Base-by-base conservation (phyloP, 169 alveolate species). In the Plasmodium gallinaceum region DNA sequence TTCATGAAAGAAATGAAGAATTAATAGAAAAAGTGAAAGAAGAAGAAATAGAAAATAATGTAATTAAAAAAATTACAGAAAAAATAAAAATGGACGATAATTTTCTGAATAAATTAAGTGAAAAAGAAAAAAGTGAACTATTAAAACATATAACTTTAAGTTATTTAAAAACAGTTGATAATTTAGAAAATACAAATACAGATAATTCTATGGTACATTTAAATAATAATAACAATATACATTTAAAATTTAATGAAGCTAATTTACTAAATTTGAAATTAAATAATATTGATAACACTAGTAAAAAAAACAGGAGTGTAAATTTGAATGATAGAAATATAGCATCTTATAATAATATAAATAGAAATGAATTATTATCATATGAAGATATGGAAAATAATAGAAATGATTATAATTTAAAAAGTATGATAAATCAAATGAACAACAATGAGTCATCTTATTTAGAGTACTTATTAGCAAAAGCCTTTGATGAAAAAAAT, bases 71-170 rank as follows among this genome's bases (percentile, higher is more conserved):
- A 42, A 57, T 74, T 60, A 20, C 37, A 48, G 70, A 32, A 20
- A 74, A 60, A 74, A 60, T 74, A 5, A 74, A 74, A 20, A 42
- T 74, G 48, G 88, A 74, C 12, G 88, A 74, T 58, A 39, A 42
- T 58, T 42, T 74, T 0, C 32, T 58, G 12, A 74, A 60, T 52
- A 74, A 60, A 42, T 20, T 74, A 43, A 74, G 88, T 65, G 74
- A 74, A 18, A 39, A 20, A 26, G 88, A 74, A 39, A 74, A 43
- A 43, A 39, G 60, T 12, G 74, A 74, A 45, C 70, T 74, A 14
- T 48, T 74, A 42, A 57, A 74, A 16, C 74, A 60, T 46, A 46
- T 74, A 16, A 3, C 16, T 7, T 74, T 74, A 43, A 74, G 24
- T 16, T 58, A 74, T 60, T 16, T 45, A 1, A 60, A 74, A 22